These are phyloP conservation scores for Pseudogymnoascus sp. DNA, from an alignment of 2,329 filamentous ascomycete genomes.

Conservation along the genomic window DNA sequence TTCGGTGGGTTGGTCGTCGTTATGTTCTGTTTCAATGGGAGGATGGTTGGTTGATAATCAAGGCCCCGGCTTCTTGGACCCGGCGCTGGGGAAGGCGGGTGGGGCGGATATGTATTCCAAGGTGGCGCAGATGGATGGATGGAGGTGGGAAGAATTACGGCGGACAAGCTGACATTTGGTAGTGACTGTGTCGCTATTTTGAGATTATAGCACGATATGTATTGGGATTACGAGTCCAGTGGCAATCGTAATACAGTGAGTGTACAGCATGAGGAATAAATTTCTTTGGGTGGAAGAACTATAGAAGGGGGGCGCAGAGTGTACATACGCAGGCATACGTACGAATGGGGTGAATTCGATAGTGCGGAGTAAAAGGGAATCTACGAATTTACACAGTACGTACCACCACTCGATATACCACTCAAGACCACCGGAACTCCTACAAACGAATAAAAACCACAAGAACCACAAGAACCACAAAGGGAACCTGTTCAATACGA, in stretches of 20 bases:
- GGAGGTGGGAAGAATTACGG: neutral
- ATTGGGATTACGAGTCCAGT: neutral
- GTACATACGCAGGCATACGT: neutral
- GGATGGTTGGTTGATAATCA: conserved; percentile 5
- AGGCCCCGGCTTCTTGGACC: neutral
- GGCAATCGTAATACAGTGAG: neutral
- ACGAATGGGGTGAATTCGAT: conserved; percentile 2
- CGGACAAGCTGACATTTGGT: neutral
- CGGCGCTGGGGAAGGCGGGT: conserved; percentile 1
- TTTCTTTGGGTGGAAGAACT: neutral
- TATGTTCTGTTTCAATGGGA: neutral
- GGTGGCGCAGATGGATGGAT: neutral
- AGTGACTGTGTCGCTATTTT: neutral
- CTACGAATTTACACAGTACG: neutral
- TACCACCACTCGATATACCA: neutral
- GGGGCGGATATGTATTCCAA: conserved; percentile 2
- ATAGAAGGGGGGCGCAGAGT: neutral
- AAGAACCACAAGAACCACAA: neutral
- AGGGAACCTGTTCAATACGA: neutral
- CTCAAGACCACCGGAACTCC: neutral
- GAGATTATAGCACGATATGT: neutral
- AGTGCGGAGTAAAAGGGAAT: neutral
- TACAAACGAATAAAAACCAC: neutral
- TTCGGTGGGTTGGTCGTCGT: neutral
- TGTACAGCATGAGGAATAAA: no score